Percentiles rank a stretch among this genome's conserved stretches.
phyloP scores from a whole-genome alignment of 306 rosid species.

The Cicer bijugum region DNA sequence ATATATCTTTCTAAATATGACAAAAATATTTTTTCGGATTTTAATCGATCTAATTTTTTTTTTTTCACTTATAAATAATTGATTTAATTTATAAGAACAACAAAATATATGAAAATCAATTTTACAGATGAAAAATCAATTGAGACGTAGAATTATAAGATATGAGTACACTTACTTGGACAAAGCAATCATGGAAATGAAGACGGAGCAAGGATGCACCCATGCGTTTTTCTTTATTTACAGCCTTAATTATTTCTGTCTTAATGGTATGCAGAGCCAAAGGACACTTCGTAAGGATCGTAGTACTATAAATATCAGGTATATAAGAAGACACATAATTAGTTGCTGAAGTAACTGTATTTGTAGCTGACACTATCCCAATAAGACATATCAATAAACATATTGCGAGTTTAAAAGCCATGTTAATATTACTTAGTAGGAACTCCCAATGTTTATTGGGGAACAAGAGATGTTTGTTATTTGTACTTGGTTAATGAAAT shows the following conservation, averaged over 20 bases:
- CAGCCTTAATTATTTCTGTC: slow-evolving; percentile 40
- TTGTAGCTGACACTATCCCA: slow-evolving; percentile 42
- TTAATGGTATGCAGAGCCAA: slow-evolving; percentile 48
- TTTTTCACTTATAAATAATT: too few species aligned
- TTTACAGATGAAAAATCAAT: too few species aligned
- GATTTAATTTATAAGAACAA: too few species aligned
- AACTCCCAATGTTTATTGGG: neutral
- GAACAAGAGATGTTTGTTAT: neutral
- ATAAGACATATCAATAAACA: slow-evolving; percentile 30
- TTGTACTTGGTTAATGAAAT: slow-evolving; percentile 23
- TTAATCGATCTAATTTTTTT: too few species aligned
- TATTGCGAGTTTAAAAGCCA: slow-evolving; percentile 14
- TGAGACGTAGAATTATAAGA: too few species aligned
- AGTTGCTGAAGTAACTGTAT: slow-evolving; percentile 20
- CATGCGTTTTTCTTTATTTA: slow-evolving; percentile 56
- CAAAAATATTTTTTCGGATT: too few species aligned
- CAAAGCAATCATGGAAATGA: slow-evolving; percentile 75
- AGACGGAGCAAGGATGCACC: slow-evolving; percentile 72
- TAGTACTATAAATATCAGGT: neutral
- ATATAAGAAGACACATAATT: neutral
- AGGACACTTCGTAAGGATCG: slow-evolving; percentile 41
- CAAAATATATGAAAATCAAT: too few species aligned
- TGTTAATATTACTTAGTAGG: neutral
- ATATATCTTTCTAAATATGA: too few species aligned
- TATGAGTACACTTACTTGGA: slow-evolving; percentile 50